Evolutionary conservation across 257 asterid genomes (phyloP), one percentile per base, ranked within the genome.

Genomic region (Primulina eburnea): DNA sequence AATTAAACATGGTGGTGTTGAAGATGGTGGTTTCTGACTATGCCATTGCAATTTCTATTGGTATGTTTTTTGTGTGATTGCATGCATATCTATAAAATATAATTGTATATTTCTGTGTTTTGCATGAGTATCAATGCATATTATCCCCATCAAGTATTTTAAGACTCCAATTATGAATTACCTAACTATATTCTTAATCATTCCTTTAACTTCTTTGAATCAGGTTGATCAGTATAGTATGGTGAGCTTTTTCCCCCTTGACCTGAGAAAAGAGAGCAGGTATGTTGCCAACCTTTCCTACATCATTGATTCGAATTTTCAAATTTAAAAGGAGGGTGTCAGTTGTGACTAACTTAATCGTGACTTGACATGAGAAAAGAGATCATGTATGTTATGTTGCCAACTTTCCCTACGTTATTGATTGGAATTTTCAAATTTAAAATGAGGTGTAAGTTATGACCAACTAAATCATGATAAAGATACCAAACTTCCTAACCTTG

Each of bases 221-320:
- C 81, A 94, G 99, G 96, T 91, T 71, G 97, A 89, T 71, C 95
- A 88, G 79, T 94, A 84, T 80, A 89, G 92, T 83, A 94, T 94
- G 99, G 99, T 94, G 73, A 86, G 86, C 89, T 94, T 94, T 74
- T 33, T 74, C 58, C 97, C 97, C 62, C 97, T 91, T 64, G 93
- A 91, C 83, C 75, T 94, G 89, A 87, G 93, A 82, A 94, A 94
- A 82, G 95, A 87, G 78, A 80, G 82, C 69, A 94, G 99, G 99
- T 89, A 78, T 29, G 4, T 68, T 32, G 56, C n/a, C 33, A 9
- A 60, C 67, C 53, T 60, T 50, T 21, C 61, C n/a, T 43, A 20
- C 9, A 65, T 73, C 62, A 40, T 61, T 66, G 30, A 24, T 56
- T 18, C 11, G 24, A 60, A 21, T 58, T 43, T 65, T 24, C 17